Evolutionary conservation across 345 rosid species (phyloP).

Genomic region (Xanthoceras sorbifolium): DNA sequence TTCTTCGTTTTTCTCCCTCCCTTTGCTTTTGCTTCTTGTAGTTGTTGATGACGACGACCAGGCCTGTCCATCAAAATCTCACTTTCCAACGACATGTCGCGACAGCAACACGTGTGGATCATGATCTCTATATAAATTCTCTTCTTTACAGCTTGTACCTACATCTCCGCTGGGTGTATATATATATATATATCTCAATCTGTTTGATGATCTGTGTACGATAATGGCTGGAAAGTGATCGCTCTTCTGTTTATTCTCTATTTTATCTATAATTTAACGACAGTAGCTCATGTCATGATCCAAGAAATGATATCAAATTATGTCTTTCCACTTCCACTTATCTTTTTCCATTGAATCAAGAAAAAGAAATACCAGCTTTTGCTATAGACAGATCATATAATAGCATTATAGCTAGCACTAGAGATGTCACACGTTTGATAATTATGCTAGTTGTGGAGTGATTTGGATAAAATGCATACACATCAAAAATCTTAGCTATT

Average conservation of each 20-base stretch:
- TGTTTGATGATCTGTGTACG: not conserved
- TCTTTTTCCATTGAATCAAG: not conserved
- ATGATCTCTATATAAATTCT: conserved; percentile 11
- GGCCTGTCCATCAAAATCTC: conserved; percentile 14
- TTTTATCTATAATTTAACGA: not conserved
- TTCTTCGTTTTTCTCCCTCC: too few species aligned
- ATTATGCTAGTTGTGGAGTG: not conserved
- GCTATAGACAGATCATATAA: too few species aligned
- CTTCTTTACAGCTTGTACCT: conserved; percentile 23
- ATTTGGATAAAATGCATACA: too few species aligned
- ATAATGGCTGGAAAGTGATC: conserved; percentile 20
- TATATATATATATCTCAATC: not conserved
- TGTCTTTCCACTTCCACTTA: not conserved
- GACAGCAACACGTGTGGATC: conserved; percentile 34
- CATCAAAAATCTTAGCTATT: too few species aligned
- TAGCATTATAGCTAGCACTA: not conserved
- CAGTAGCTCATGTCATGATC: not conserved
- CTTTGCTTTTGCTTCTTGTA: not conserved
- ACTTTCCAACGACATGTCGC: conserved; percentile 36
- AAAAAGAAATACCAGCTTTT: too few species aligned
- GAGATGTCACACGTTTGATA: not conserved
- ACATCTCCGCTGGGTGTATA: too few species aligned
- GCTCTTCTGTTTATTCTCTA: not conserved
- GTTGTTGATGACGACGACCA: too few species aligned
- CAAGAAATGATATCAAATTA: not conserved